Evolutionary conservation across 2,329 filamentous ascomycete genomes (phyloP).

Genomic region (Apiospora pterosperma): DNA sequence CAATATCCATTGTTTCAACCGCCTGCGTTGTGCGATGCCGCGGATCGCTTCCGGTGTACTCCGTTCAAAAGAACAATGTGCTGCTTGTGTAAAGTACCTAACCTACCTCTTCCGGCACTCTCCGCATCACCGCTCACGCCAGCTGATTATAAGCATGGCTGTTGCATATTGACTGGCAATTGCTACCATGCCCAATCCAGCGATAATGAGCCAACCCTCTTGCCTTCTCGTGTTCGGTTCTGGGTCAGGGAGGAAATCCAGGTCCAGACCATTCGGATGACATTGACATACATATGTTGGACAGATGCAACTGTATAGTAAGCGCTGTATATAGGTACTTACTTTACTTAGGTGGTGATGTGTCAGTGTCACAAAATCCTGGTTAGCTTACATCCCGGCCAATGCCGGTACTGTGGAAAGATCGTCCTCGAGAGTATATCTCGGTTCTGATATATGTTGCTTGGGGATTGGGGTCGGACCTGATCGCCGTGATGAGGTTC

Average conservation of each 20-base stretch:
- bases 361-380: background rate
- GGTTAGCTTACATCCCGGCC: background rate
- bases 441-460: background rate
- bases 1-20: background rate
- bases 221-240: background rate
- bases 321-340: no score
- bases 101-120: no score
- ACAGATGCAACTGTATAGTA: background rate
- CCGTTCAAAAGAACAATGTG: background rate
- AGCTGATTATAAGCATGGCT: no score
- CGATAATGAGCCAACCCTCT: background rate
- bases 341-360: no score
- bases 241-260: background rate
- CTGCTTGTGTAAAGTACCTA: no score
- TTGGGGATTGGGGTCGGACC: background rate
- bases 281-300: no score
- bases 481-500: background rate
- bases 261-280: background rate
- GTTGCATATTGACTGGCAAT: background rate
- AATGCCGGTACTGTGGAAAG: background rate
- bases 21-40: background rate
- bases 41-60: background rate
- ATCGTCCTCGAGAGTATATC: background rate
- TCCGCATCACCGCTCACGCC: no score
- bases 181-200: background rate